Base-by-base conservation (phyloP, 768 basidiomycete species). In the Mycena chlorophos region DNA sequence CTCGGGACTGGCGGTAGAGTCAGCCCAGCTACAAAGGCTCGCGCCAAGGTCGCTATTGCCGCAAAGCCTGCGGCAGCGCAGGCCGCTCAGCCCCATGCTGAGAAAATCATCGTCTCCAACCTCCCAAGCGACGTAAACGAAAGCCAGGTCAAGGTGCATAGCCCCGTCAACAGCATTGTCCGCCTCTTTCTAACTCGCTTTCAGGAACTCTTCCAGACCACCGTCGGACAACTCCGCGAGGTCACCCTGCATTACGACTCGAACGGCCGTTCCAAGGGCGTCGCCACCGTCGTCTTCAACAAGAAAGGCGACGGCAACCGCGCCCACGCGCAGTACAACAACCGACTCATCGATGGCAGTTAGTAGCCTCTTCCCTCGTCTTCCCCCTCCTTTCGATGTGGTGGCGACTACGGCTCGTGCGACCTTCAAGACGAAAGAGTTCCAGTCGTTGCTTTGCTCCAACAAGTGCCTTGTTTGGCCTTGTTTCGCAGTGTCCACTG, bases 321-420 rank as follows among this genome's bases (percentile, higher is more conserved):
- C 80, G 97, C 97, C 2, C 94, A 87, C 73, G 82, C 89, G 65
- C 85, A 91, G 62, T 99, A 98, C 80, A 93, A 99, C 83, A 92
- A 91, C 78, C 89, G 97, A 71, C 89, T 98, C 77, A 95, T 99
- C 85, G 97, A 99, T 88, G 94, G 94, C 80, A 97, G 97, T 99
- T 90, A 94, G 97, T 98, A 90, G 82, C 85, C 78, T 76, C 80
- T 78, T 75, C 74, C 72, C 70, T 73, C 69, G 63, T 67, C 64
- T 69, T 72, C 71, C 69, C 71, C 64, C 75, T 72, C 69, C 67
- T 71, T 72, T 70, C 66, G 54, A 72, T 71, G 64, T 69, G 57
- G 52, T n/a, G n/a, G 47, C 27, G 14, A 46, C 22, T 25, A 23
- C 45, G 56, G 51, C 54, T 46, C 31, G 55, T 55, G 53, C 25